phyloP scores from a whole-genome alignment of 169 alveolate species.

The Sarcocystis neurona region DNA sequence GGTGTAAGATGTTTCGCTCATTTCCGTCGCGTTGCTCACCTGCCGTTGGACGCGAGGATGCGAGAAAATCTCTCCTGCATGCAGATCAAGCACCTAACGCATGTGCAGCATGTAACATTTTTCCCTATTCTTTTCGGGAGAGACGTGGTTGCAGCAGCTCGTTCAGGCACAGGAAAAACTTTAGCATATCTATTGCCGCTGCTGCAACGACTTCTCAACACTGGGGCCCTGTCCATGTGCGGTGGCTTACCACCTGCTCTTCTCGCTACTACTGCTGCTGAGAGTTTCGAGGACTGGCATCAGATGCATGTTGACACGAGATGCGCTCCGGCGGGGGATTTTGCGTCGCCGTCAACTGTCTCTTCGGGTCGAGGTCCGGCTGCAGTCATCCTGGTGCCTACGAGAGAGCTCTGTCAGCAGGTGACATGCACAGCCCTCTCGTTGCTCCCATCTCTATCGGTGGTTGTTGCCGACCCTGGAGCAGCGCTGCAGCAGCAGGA shows the following conservation, averaged over 20 bases:
- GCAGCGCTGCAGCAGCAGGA: slow-evolving; percentile 47
- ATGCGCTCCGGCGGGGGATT: not conserved
- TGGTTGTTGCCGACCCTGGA: slow-evolving; percentile 38
- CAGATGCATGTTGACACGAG: not conserved
- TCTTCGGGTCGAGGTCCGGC: not conserved
- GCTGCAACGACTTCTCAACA: slow-evolving; percentile 41
- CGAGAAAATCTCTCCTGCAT: not conserved
- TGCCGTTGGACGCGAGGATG: not conserved
- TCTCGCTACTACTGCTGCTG: slow-evolving; percentile 18
- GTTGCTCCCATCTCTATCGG: slow-evolving; percentile 51
- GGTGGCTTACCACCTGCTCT: not conserved
- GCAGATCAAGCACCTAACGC: slow-evolving; percentile 4
- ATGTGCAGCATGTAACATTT: not conserved
- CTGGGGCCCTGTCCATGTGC: not conserved
- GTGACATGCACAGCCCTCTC: slow-evolving; percentile 43
- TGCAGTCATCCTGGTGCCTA: slow-evolving; percentile 22
- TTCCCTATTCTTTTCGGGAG: slow-evolving; percentile 36
- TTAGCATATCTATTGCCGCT: slow-evolving; percentile 87
- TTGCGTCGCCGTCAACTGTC: no score
- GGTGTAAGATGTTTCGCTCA: no score
- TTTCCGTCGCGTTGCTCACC: slow-evolving; percentile 10
- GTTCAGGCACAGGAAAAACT: slow-evolving; percentile 94
- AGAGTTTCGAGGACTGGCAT: not conserved
- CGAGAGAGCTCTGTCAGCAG: slow-evolving; percentile 56
- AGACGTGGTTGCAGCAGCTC: slow-evolving; percentile 74